phyloP scores from a whole-genome alignment of 352 stramenopile species.

The Globisporangium irregulare region DNA sequence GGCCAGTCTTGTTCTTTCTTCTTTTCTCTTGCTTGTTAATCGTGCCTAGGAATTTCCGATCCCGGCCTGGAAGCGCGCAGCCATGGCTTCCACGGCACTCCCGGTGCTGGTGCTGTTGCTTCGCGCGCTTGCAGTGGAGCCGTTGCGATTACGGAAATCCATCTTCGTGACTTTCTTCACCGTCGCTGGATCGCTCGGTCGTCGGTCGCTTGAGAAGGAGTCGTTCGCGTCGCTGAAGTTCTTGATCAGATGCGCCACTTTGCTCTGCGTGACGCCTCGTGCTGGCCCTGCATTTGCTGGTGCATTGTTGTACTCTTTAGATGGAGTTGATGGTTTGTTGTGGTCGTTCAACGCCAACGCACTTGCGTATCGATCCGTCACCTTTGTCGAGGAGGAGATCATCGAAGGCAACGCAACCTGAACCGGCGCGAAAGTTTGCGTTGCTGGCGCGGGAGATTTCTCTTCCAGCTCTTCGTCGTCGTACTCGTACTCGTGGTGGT shows the following conservation, averaged over 20 bases:
- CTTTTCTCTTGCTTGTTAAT: background rate
- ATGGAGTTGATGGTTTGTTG: background rate
- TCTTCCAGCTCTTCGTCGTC: slow-evolving; percentile 24
- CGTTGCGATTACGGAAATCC: slow-evolving; percentile 40
- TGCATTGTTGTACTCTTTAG: slow-evolving; percentile 16
- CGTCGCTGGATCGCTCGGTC: slow-evolving; percentile 19
- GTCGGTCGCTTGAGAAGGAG: slow-evolving; percentile 6
- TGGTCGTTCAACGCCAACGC: slow-evolving; percentile 25
- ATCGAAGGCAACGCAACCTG: background rate
- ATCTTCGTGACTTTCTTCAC: slow-evolving; percentile 35
- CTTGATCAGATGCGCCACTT: slow-evolving; percentile 69
- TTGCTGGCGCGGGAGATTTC: slow-evolving; percentile 13
- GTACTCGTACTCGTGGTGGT: slow-evolving; percentile 3
- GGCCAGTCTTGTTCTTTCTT: background rate
- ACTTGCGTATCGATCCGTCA: slow-evolving; percentile 49
- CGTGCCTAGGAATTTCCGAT: slow-evolving; percentile 1
- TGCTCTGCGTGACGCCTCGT: slow-evolving; percentile 27
- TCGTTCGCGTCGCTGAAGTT: slow-evolving; percentile 44
- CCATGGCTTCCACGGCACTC: slow-evolving; percentile 20
- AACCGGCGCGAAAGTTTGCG: slow-evolving; percentile 9
- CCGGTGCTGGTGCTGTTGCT: slow-evolving; percentile 11
- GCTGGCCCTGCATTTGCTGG: slow-evolving; percentile 2
- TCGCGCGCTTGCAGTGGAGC: slow-evolving; percentile 26
- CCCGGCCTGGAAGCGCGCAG: slow-evolving; percentile 17
- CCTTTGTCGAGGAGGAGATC: slow-evolving; percentile 22